Evolutionary conservation across 176 grass and related monocot genomes (phyloP), one percentile per base, ranked within the genome.

Genomic region (Lolium multiflorum): DNA sequence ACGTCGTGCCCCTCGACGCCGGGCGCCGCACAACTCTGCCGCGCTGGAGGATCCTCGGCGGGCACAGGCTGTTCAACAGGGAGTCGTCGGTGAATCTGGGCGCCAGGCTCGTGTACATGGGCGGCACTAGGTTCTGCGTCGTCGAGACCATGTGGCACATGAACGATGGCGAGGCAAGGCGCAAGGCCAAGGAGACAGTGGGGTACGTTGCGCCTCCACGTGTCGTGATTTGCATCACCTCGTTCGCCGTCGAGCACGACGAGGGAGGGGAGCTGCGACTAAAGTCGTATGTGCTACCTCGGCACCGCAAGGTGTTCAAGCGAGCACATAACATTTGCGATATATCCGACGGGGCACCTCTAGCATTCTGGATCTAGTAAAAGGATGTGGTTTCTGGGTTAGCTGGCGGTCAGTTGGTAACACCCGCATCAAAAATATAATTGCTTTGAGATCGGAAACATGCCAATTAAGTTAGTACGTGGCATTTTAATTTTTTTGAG

Each of bases 291-390:
- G 11, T 2, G 17, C 43, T 28, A 64, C 44, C 44, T 64, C 26
- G 3, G 0, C 21, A 46, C 3, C 26, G 44, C 15, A 81, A 37
- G 25, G 37, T 18, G 77, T 73, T 17, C 35, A 22, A 35, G 43
- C 11, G 4, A 8, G 49, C 47, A 70, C 74, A 70, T 28, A 11
- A 51, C 9, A 18, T 35, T 8, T 18, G 6, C 1, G 50, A 59
- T 24, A 0, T 20, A 37, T 26, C 68, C 2, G 18, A 2, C 2
- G 4, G 7, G 20, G 57, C n/a, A 2, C 63, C 49, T 70, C 16
- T 79, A 50, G 84, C 75, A 31, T 79, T 86, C 37, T 79, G 49
- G 75, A 28, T 79, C 15, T 79, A 26, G 18, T 26, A 60, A 43
- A 43, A 43, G 41, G 41, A 7, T 43, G 41, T 43, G 31, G 31